A percentile compares a stretch with the other conserved stretches of the same genome.
Evolutionary conservation across 2,329 filamentous ascomycete genomes (phyloP).

Genomic region (Neophaeococcomyces aloes): DNA sequence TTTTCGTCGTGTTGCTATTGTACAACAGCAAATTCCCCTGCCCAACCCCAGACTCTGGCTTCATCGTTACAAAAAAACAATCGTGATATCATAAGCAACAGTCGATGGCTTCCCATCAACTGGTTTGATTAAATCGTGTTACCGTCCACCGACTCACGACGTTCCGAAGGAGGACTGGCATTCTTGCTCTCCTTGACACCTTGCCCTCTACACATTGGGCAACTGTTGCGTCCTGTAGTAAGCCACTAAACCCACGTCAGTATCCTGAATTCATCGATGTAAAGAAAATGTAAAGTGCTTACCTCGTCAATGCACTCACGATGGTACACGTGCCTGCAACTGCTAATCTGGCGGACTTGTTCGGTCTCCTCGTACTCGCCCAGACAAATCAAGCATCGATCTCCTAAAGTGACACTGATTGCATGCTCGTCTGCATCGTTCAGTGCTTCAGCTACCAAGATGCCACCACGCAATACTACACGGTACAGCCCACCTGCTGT

Average conservation of each 20-base stretch:
- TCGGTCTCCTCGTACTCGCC: constrained; percentile 55
- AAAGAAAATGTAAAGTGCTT: constrained; percentile 23
- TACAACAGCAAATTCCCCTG: too few species aligned
- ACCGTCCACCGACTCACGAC: too few species aligned
- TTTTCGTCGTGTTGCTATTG: too few species aligned
- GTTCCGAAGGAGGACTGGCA: not conserved
- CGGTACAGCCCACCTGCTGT: constrained; percentile 51
- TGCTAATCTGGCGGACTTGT: constrained; percentile 49
- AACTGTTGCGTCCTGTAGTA: constrained; percentile 56
- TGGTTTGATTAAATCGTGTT: too few species aligned
- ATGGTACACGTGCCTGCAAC: constrained; percentile 58
- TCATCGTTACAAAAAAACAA: too few species aligned
- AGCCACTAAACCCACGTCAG: constrained; percentile 47
- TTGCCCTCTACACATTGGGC: constrained; percentile 50
- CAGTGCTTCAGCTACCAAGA: constrained; percentile 39
- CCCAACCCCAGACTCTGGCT: too few species aligned
- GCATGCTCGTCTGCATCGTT: constrained; percentile 28
- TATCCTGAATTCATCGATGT: constrained; percentile 10
- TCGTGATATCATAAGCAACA: too few species aligned
- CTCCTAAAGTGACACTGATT: constrained; percentile 30
- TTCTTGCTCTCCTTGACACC: constrained; percentile 40
- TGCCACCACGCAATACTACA: constrained; percentile 35
- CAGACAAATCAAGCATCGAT: constrained; percentile 57
- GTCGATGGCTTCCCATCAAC: too few species aligned
- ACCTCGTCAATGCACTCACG: constrained; percentile 61